Base-by-base conservation (phyloP, 805 yeast species). In the Yarrowia divulgata region DNA sequence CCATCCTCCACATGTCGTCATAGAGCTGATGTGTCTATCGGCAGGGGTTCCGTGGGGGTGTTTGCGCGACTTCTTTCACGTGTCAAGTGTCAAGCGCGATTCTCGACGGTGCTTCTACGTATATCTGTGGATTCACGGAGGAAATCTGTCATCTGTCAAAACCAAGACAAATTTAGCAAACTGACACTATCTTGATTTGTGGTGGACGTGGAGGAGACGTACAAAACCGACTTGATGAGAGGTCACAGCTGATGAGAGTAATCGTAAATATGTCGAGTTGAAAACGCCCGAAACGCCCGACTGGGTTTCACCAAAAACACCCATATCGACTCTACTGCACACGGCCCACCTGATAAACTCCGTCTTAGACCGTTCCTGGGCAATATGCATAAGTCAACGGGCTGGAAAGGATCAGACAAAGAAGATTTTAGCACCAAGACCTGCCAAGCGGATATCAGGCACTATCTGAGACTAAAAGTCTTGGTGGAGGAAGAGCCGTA, bases 381-480 rank as follows among this genome's bases (percentile, higher is more conserved):
- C 48, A 14, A 29, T 14, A 48, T 48, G 52, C 52, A 48, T 48
- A 29, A 48, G 52, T 48, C 29, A 34, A 50, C 57, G 39, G 39
- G 52, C 34, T 34, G 40, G 14, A 34, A 4, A 14, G 52, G 52
- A 7, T 29, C 35, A 34, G 13, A 50, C 57, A 50, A 50, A 35
- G 57, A 34, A 46, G 3, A 50, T 48, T 2, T 50, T 35, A 18
- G 40, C 14, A 50, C 57, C 57, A 50, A 50, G 57, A 23, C 29
- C 23, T 40, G 57, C 57, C 57, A 50, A 50, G 57, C 19, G 9
- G 16, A 4, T 7, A 10, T 12, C 57, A 50, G 57, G 57, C n/a
- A 50, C 57, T 50, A 50, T 34, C 40, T 18, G 55, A 49, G 39
- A 14, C 55, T 49, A 49, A 49, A 48, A 32, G 35, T 39, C 55